phyloP scores from a whole-genome alignment of 2,329 filamentous ascomycete species.

The Elsinoe perseae region DNA sequence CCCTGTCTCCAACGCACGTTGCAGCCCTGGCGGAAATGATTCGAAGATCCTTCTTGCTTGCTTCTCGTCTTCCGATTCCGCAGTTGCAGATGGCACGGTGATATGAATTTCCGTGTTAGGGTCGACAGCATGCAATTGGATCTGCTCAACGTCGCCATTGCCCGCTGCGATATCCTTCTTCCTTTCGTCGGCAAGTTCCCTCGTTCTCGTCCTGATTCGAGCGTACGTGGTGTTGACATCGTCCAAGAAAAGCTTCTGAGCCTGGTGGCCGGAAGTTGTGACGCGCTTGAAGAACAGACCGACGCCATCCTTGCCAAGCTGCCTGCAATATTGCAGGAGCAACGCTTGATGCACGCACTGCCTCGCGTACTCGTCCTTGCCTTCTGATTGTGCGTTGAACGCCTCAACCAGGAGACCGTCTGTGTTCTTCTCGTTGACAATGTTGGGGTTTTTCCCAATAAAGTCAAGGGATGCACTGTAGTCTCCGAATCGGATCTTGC shows the following conservation, averaged over 20 bases:
- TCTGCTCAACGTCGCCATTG: conserved; percentile 74
- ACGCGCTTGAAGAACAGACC: conserved; percentile 94
- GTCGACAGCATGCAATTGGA: conserved; percentile 96
- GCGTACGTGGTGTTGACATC: conserved; percentile 85
- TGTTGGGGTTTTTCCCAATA: conserved; percentile 66
- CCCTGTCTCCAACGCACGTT: conserved; percentile 77
- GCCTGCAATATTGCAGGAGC: conserved; percentile 87
- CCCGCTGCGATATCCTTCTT: conserved; percentile 40
- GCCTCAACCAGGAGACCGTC: conserved; percentile 86
- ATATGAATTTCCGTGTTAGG: conserved; percentile 87
- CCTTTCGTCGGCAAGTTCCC: conserved; percentile 61
- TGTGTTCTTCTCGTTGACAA: conserved; percentile 77
- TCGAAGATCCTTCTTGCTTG: conserved; percentile 71
- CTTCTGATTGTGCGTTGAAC: conserved; percentile 77
- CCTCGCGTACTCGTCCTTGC: conserved; percentile 62
- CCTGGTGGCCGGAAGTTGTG: conserved; percentile 80
- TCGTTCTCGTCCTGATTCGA: conserved; percentile 68
- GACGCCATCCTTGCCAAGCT: conserved; percentile 80
- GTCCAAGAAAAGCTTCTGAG: conserved; percentile 81
- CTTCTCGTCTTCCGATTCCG: conserved; percentile 53
- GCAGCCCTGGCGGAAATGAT: conserved; percentile 70
- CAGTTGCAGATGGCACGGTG: conserved; percentile 64
- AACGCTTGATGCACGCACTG: conserved; percentile 92
- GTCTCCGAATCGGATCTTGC: conserved; percentile 65
- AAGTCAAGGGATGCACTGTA: conserved; percentile 68